A percentile compares a stretch with the other conserved stretches of the same genome.
Conservation (phyloP, 192 early-diverging fungal species). For the Entomortierella parvispora region DNA sequence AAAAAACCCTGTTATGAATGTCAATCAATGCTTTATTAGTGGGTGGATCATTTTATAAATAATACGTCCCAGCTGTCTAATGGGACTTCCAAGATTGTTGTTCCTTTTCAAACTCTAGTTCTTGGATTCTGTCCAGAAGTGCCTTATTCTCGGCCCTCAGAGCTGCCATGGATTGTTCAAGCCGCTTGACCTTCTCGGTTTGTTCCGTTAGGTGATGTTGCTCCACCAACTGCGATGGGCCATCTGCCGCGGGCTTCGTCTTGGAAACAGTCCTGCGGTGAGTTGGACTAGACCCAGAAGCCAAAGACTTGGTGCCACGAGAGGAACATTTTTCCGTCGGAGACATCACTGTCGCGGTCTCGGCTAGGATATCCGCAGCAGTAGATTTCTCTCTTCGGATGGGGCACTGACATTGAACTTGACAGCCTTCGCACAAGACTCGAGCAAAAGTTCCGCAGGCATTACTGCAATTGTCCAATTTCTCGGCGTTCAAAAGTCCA, state of each 20-base stretch:
- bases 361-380: not conserved
- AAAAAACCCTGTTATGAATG: too few relatives aligned
- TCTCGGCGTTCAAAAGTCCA: not conserved
- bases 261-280: not conserved
- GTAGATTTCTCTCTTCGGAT: too few relatives aligned
- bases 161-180: constrained; percentile 38
- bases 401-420: constrained; percentile 26
- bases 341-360: not conserved
- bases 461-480: not conserved
- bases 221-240: too few relatives aligned
- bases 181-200: constrained; percentile 21
- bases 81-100: constrained; percentile 4
- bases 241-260: too few relatives aligned
- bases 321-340: not conserved
- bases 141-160: constrained; percentile 47
- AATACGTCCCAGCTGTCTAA: too few relatives aligned
- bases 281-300: too few relatives aligned
- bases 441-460: not conserved
- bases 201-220: constrained; percentile 15
- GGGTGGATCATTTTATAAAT: too few relatives aligned
- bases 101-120: constrained; percentile 35
- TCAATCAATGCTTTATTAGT: too few relatives aligned
- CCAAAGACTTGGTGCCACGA: too few relatives aligned
- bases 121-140: constrained; percentile 40
- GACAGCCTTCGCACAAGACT: constrained; percentile 21